phyloP scores from a whole-genome alignment of 345 rosid species.

The Rhodamnia rubescens region DNA sequence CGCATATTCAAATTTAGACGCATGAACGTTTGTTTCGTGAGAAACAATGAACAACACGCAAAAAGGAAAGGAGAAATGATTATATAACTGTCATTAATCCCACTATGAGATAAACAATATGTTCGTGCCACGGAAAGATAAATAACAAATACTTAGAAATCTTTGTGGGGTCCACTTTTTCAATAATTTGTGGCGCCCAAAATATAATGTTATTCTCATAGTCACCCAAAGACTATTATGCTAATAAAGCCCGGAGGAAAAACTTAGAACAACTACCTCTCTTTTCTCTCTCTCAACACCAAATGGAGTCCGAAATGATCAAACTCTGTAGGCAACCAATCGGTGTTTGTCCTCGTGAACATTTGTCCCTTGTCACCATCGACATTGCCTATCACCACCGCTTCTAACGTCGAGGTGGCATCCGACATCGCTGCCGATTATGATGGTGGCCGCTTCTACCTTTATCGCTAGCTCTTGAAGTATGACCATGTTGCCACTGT shows the following conservation, averaged over 20 bases:
- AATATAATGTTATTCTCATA: no score
- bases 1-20: not conserved
- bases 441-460: not conserved
- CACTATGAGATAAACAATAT: no score
- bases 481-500: not conserved
- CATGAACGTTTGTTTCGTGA: not conserved
- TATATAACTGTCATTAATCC: no score
- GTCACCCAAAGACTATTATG: no score
- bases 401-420: not conserved
- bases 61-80: no score
- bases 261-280: not conserved
- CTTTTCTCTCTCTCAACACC: not conserved
- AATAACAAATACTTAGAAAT: no score
- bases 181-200: no score
- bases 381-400: not conserved
- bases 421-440: accelerated
- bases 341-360: not conserved
- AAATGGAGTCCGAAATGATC: not conserved
- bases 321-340: not conserved
- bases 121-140: no score
- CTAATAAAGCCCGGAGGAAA: not conserved
- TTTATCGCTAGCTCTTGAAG: not conserved
- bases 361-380: not conserved
- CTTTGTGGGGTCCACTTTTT: no score
- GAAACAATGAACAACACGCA: no score